Conservation (phyloP, 768 basidiomycete genomes). For the Kwoniella pini region DNA sequence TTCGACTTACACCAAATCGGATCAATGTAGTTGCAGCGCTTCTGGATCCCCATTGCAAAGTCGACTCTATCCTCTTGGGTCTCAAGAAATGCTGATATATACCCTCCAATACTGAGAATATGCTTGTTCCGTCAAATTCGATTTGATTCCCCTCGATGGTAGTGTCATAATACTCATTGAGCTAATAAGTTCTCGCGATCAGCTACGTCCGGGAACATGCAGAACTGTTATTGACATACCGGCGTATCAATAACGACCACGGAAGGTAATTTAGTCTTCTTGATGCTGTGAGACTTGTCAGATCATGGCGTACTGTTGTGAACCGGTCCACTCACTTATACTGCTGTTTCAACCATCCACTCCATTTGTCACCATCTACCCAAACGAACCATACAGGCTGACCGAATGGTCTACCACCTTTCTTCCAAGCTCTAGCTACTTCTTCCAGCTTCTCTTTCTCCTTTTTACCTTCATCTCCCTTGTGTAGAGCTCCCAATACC, state of each 20-base stretch:
- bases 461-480: slow-evolving; percentile 47
- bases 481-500: slow-evolving; percentile 62
- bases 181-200: neutral
- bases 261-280: slow-evolving; percentile 48
- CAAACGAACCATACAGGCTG: slow-evolving; percentile 73
- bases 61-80: slow-evolving; percentile 46
- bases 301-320: slow-evolving; percentile 14
- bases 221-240: slow-evolving; percentile 57
- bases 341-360: slow-evolving; percentile 86
- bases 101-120: slow-evolving; percentile 72
- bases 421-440: slow-evolving; percentile 65
- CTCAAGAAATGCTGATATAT: slow-evolving; percentile 57
- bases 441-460: slow-evolving; percentile 61
- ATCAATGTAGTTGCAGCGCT: slow-evolving; percentile 45
- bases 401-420: slow-evolving; percentile 54
- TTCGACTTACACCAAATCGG: slow-evolving; percentile 35
- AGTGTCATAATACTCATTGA: slow-evolving; percentile 68
- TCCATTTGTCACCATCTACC: slow-evolving; percentile 86
- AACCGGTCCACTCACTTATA: slow-evolving; percentile 61
- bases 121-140: slow-evolving; percentile 61
- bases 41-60: slow-evolving; percentile 51
- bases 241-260: slow-evolving; percentile 80
- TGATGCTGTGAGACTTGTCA: slow-evolving; percentile 50
- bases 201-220: neutral
- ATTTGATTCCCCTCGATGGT: slow-evolving; percentile 64